A percentile compares a stretch with the other conserved stretches of the same genome.
Conservation (phyloP, 371 early-diverging fungal species). For the Mucor racemosus region DNA sequence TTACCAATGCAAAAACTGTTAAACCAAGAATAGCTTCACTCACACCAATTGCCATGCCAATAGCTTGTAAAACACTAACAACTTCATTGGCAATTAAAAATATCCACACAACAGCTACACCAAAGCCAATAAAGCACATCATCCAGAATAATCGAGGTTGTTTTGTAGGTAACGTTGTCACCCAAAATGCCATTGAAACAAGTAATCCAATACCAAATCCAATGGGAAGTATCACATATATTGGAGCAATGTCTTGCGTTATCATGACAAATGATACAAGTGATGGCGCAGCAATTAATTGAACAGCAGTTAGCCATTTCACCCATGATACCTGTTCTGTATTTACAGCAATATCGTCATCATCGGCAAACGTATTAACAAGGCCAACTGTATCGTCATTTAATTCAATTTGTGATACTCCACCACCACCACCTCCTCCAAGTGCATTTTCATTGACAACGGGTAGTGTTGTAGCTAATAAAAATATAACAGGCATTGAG, state of each 20-base stretch:
- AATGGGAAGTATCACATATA: constrained; percentile 34
- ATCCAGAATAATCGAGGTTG: constrained; percentile 50
- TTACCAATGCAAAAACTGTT: constrained; percentile 82
- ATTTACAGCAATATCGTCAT: constrained; percentile 11
- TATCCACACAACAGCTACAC: constrained; percentile 77
- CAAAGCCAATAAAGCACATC: constrained; percentile 74
- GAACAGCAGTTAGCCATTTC: constrained; percentile 54
- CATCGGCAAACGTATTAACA: constrained; percentile 25
- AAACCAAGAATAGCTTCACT: constrained; percentile 84
- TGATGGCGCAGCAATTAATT: constrained; percentile 44
- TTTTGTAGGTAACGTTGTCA: constrained; percentile 33
- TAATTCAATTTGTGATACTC: constrained; percentile 13
- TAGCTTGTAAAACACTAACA: constrained; percentile 76
- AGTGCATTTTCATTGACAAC: constrained; percentile 56
- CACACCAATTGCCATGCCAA: constrained; percentile 76
- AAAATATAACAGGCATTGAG: constrained; percentile 58
- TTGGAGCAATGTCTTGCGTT: constrained; percentile 23
- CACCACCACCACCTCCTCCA: not conserved
- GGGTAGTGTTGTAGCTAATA: constrained; percentile 61
- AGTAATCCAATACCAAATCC: constrained; percentile 28
- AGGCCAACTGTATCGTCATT: constrained; percentile 37
- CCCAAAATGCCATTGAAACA: constrained; percentile 26
- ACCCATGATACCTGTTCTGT: constrained; percentile 34
- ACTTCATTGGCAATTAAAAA: constrained; percentile 85
- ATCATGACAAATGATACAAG: constrained; percentile 43